Evolutionary conservation across 2,329 filamentous ascomycete species (phyloP), one percentile per base, ranked within the genome.

Genomic region (Fusarium sambucinum): DNA sequence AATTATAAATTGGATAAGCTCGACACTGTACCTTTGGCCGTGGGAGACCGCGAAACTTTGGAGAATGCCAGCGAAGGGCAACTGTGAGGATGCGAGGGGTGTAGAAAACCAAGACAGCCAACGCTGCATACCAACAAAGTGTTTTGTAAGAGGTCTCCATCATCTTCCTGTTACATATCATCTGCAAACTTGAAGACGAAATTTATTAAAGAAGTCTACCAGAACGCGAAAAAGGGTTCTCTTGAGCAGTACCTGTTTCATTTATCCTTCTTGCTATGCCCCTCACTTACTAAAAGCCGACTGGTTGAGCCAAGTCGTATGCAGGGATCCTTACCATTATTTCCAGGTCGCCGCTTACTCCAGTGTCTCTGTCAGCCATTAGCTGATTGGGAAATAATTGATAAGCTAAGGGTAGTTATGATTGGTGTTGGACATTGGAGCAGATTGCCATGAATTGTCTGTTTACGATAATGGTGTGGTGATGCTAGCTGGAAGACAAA

Each of bases 1-100:
- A 23, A n/a, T 25, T 9, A 4, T 25, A 32, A 7, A 4, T 0
- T 10, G 3, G 3, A 7, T n/a, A 7, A n/a, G n/a, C 19, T 10
- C 13, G 5, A 7, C 6, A 17, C 4, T 19, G 35, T 21, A 66
- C 63, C 21, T 38, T 44, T 2, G 63, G 62, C 1, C 63, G 23
- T 6, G 63, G 63, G n/a, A 66, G 35, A n/a, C 52, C 35, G 1
- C 16, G 14, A 2, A 66, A 3, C 3, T 8, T 1, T 1, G 46
- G 54, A 25, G 32, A 41, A 4, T 13, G n/a, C 8, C 45, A 33
- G 14, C 40, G 27, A 8, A 61, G 45, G 3, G 27, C 0, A 5
- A 23, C 16, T 27, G n/a, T 19, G 27, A 45, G 7, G 21, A 53
- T n/a, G 3, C 12, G 45, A 10, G 54, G 11, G 1, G 32, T 6